Evolutionary conservation across 257 asterid genomes (phyloP), one percentile per base, ranked within the genome.

Genomic region (Craterostigma plantagineum): DNA sequence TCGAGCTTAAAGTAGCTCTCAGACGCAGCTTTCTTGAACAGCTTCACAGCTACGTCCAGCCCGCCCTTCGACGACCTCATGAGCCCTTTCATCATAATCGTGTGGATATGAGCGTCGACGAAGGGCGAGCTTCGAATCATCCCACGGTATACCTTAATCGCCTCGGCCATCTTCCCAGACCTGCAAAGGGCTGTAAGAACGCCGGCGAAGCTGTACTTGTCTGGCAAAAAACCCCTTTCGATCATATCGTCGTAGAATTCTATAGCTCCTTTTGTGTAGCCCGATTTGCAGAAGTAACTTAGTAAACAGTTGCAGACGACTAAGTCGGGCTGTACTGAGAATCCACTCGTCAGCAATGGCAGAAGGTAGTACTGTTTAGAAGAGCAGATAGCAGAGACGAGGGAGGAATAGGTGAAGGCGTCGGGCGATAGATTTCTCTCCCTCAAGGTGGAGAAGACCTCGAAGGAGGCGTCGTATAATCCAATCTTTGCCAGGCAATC

Each of bases 401-500:
- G 58, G 50, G 92, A 75, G 33, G 77, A 68, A 48, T 59, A 69
- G 14, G 94, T 78, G 48, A 72, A 82, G 50, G 69, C 73, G 62
- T 82, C 94, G 2, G 94, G 94, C 14, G 50, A 51, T 42, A 78
- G 45, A 39, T 56, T 65, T 16, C 57, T 66, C 51, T 78, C 67
- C 46, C 59, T 70, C 67, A 78, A 60, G 58, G 66, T 60, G 41
- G 56, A 62, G 58, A 65, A 78, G 44, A 76, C 68, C 53, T 67
- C 70, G 43, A 70, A 67, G 34, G 94, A 84, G 45, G 68, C 73
- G 41, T 63, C 54, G 36, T 68, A 75, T 54, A 76, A 64, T 46
- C 90, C 90, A 63, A 75, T 64, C 65, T 81, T 78, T 37, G 92
- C 65, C 51, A 75, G 67, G 51, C 81, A 57, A 54, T 81, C 77